Evolutionary conservation across 2,329 filamentous ascomycete species (phyloP).

Genomic region (Botrytis galanthina): DNA sequence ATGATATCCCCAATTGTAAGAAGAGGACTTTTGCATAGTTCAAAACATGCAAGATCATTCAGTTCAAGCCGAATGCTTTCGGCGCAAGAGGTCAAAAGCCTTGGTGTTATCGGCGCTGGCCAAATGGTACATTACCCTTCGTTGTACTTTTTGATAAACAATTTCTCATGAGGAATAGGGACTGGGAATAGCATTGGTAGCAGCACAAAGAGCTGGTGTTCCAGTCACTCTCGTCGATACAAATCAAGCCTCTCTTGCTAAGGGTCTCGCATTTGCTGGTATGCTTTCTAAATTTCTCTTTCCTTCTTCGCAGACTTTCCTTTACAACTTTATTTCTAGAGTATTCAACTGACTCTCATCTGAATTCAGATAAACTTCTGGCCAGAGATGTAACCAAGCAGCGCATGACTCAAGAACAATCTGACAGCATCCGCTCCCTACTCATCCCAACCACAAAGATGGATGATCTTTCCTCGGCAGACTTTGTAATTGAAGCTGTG

Average conservation of each 20-base stretch:
- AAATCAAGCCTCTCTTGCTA: constrained; percentile 80
- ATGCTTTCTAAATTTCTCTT: constrained; percentile 24
- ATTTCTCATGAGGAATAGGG: constrained; percentile 55
- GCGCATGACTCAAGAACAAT: constrained; percentile 77
- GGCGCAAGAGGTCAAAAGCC: constrained; percentile 74
- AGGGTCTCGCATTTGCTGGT: constrained; percentile 88
- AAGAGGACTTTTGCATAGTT: constrained; percentile 29
- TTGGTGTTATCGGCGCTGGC: constrained; percentile 91
- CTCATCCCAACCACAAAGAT: constrained; percentile 70
- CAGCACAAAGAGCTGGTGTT: constrained; percentile 77
- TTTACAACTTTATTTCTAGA: not conserved
- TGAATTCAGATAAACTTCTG: constrained; percentile 74
- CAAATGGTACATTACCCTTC: constrained; percentile 70
- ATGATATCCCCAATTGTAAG: constrained; percentile 35
- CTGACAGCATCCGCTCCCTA: constrained; percentile 67
- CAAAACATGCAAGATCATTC: constrained; percentile 53
- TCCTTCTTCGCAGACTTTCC: not conserved
- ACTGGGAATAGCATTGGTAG: constrained; percentile 91
- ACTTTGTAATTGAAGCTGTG: constrained; percentile 97
- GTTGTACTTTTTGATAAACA: not conserved
- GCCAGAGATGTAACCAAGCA: constrained; percentile 90
- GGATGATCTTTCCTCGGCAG: constrained; percentile 74
- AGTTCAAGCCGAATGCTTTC: constrained; percentile 62
- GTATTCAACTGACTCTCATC: not conserved
- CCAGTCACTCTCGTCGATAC: constrained; percentile 84